Base-by-base conservation (phyloP, 2,329 filamentous ascomycete species). In the Raffaelea deltoideospora region DNA sequence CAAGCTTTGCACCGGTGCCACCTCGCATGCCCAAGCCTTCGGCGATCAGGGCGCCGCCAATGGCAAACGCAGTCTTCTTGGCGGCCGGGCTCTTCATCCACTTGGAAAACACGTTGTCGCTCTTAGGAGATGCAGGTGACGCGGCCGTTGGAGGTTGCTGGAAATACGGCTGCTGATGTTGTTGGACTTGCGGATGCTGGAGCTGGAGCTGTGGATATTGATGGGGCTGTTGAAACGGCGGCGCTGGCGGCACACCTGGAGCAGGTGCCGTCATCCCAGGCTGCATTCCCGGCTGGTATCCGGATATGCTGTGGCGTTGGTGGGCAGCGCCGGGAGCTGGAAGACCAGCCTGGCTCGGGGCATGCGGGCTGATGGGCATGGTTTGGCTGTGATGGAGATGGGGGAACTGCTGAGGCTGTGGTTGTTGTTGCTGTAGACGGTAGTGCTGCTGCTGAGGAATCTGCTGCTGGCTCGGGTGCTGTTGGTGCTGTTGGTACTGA, bases 21-120 rank as follows among this genome's bases (percentile, higher is more conserved):
- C 43, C 40, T 1, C 35, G 24, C 22, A 45, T 27, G 18, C 43
- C 40, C 3, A 44, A 33, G 6, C 26, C 26, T 7, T 45, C 35
- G 3, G 40, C 37, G 0, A 45, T 38, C 1, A 44, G 15, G 3
- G 39, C 41, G 9, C 43, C 43, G 31, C 38, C 42, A 13, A 43
- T 31, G 10, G 34, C 37, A 11, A 38, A 37, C 2, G 41, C 40
- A 1, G 39, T 41, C n/a, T 37, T 40, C 35, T 44, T 42, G 14
- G 45, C 37, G 2, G 37, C 41, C 11, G 43, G 30, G 37, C 37
- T 45, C n/a, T 40, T 42, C n/a, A 43, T 24, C 5, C 43, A n/a
- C 6, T 43, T 45, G 17, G 41, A 40, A 9, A 46, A 41, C 14
- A 42, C 13, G 18, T 17, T 23, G 27, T 33, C 27, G 15, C 22